These are phyloP conservation scores for Eucommia ulmoides DNA, from an alignment of 257 asterid genomes.

Conservation along the genomic window DNA sequence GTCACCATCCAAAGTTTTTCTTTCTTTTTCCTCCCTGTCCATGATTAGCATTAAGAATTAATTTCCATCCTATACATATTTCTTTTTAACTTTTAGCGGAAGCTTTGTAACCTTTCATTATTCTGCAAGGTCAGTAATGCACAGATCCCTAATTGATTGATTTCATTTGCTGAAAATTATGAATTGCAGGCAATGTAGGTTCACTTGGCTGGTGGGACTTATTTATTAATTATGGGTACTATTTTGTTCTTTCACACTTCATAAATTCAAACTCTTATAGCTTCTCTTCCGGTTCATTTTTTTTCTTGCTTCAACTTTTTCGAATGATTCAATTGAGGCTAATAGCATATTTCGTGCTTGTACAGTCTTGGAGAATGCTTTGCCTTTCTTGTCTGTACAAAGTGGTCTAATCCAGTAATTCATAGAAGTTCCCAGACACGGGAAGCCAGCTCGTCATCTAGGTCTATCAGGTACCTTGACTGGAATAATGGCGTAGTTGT, in stretches of 20 bases:
- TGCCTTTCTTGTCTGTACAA: slow-evolving; percentile 97
- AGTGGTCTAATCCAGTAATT: slow-evolving; percentile 92
- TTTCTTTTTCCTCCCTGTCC: no score
- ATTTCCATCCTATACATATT: no score
- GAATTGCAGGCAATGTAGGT: slow-evolving; percentile 58
- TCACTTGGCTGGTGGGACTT: slow-evolving; percentile 99
- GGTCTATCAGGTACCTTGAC: slow-evolving; percentile 51
- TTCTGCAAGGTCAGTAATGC: background rate
- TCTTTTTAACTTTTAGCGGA: no score
- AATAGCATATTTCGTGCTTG: slow-evolving; percentile 14
- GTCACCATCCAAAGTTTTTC: no score
- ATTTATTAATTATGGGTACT: slow-evolving; percentile 86
- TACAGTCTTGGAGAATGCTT: slow-evolving; percentile 92
- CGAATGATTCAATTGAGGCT: slow-evolving; percentile 6
- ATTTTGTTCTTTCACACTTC: slow-evolving; percentile 4
- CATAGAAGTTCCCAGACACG: slow-evolving; percentile 50
- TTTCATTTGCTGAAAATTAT: no score
- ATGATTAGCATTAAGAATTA: no score
- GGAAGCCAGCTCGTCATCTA: slow-evolving; percentile 74
- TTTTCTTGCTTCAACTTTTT: slow-evolving; percentile 7
- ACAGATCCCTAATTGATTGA: background rate
- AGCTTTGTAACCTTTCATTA: no score
- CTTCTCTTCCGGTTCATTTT: slow-evolving; percentile 8
- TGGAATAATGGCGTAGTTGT: slow-evolving; percentile 72
- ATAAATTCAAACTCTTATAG: no score